Evolutionary conservation across 441 rosid genomes (phyloP).

Genomic region (Codiaeum variegatum): DNA sequence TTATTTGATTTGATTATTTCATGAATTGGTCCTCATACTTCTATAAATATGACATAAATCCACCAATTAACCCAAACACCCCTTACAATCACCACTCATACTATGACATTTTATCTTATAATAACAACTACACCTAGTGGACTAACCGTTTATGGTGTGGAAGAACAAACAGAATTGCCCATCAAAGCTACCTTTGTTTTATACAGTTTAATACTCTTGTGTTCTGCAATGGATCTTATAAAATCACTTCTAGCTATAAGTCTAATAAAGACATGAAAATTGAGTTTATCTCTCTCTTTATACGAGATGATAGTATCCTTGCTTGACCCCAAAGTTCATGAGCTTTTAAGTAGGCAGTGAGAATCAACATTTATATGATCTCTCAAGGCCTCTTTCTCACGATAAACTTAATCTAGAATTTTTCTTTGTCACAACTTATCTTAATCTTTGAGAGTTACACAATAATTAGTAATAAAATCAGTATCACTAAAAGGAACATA

Average conservation of each 20-base stretch:
- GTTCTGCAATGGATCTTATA: conserved; percentile 37
- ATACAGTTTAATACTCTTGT: conserved; percentile 37
- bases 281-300: conserved; percentile 27
- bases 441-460: too few relatives aligned
- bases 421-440: too few relatives aligned
- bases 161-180: conserved; percentile 79
- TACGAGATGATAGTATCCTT: conserved; percentile 27
- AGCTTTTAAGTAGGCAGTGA: conserved; percentile 30
- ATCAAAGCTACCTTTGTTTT: conserved; percentile 56
- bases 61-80: conserved; percentile 36
- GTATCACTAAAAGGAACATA: too few relatives aligned
- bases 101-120: conserved; percentile 41
- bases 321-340: conserved; percentile 26
- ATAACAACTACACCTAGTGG: conserved; percentile 47
- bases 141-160: conserved; percentile 53
- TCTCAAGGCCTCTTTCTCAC: conserved; percentile 33
- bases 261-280: conserved; percentile 25
- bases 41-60: conserved; percentile 44
- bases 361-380: conserved; percentile 34
- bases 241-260: conserved; percentile 36
- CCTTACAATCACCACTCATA: conserved; percentile 38
- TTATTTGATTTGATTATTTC: too few relatives aligned
- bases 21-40: too few relatives aligned
- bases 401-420: too few relatives aligned
- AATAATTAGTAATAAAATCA: too few relatives aligned